phyloP scores from a whole-genome alignment of 1,284 basidiomycete species.

The Boletus smithii region DNA sequence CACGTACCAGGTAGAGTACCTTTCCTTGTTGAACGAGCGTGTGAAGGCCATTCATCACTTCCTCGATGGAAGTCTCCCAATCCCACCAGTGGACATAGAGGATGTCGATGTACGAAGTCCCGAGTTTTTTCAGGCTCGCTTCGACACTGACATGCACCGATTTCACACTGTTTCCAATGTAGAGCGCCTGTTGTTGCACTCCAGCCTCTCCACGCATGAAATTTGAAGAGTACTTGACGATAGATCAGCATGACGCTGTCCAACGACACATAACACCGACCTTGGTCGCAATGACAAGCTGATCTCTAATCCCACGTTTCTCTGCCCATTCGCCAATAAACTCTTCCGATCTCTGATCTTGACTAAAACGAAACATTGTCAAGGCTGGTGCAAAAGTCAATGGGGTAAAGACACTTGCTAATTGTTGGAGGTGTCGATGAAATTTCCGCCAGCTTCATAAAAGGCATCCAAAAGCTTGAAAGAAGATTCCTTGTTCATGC shows the following conservation, averaged over 20 bases:
- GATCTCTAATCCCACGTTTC: slow-evolving; percentile 47
- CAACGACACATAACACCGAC: slow-evolving; percentile 18
- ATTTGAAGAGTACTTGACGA: slow-evolving; percentile 32
- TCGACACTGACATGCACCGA: slow-evolving; percentile 33
- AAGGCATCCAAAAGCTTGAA: slow-evolving; percentile 43
- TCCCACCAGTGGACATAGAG: slow-evolving; percentile 30
- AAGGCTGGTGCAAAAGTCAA: not conserved
- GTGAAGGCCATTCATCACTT: slow-evolving; percentile 46
- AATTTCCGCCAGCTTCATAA: slow-evolving; percentile 39
- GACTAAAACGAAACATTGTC: slow-evolving; percentile 30
- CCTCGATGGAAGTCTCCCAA: slow-evolving; percentile 11
- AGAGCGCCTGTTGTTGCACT: slow-evolving; percentile 31
- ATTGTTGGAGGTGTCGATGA: slow-evolving; percentile 38
- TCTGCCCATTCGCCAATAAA: slow-evolving; percentile 48
- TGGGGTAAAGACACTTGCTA: slow-evolving; percentile 29
- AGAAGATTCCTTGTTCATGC: slow-evolving; percentile 37
- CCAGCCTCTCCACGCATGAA: slow-evolving; percentile 23
- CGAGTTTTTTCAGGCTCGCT: slow-evolving; percentile 42
- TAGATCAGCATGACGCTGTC: not conserved
- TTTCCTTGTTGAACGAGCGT: slow-evolving; percentile 21
- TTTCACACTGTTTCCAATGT: slow-evolving; percentile 38
- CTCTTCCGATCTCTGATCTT: slow-evolving; percentile 40
- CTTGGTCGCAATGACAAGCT: slow-evolving; percentile 55
- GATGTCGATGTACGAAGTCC: slow-evolving; percentile 44
- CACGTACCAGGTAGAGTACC: slow-evolving; percentile 21